Base-by-base conservation (phyloP, 371 early-diverging fungal genomes). In the Syncephalis fuscata region DNA sequence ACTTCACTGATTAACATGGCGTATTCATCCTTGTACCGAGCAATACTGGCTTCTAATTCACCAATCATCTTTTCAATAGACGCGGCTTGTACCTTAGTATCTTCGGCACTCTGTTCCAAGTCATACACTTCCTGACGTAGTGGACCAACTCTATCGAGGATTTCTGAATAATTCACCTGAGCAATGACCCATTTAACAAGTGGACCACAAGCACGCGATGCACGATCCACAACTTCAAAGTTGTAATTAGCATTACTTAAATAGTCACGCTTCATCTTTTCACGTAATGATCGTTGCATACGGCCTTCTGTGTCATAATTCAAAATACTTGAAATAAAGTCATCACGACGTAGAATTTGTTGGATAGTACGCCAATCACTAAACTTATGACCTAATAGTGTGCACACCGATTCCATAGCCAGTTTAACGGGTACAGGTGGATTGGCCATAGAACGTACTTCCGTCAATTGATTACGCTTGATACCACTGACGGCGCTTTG, bases 181-280 rank as follows among this genome's bases (percentile, higher is more conserved):
- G 98, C 98, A 53, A 78, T 76, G 2, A 90, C 93, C 99, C 99
- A 99, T 59, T 89, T 80, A 48, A 89, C 94, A 21, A 99, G 65
- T 15, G 98, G 95, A 23, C 96, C 99, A 64, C 99, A 99, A 0
- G 99, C 99, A 65, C 90, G 92, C 59, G 87, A 85, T n/a, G 99
- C 99, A 50, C 90, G 87, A 64, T 91, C 91, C 25, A 98, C 91
- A 0, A 71, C 60, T 48, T 98, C 98, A 58, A 85, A 93, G 63
- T 90, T 91, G 60, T 77, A 98, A 49, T 74, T 74, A 39, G 92
- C 82, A 48, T 91, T 78, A 23, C 61, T 61, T 43, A 96, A 58
- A 64, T 80, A 97, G 36, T 75, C 74, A 32, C 67, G 62, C 21
- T 67, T 74, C 71, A 93, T 85, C 50, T 75, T 77, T 21, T 87